Conservation (phyloP, 2,329 filamentous ascomycete genomes). For the Diplodia sapinea region DNA sequence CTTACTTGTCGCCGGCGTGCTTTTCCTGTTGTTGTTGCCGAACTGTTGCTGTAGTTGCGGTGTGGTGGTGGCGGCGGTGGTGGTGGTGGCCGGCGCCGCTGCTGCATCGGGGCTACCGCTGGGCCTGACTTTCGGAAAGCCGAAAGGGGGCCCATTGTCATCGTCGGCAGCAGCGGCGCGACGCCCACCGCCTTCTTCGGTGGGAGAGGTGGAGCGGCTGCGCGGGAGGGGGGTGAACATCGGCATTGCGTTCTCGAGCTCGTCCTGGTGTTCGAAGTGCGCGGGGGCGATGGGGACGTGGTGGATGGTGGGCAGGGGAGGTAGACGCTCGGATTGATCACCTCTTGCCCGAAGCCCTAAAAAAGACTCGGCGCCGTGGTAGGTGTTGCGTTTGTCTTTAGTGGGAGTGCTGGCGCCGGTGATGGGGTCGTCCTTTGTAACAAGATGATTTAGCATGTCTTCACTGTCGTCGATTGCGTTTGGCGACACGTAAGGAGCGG, state of each 20-base stretch:
- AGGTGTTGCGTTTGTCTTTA: conserved; percentile 19
- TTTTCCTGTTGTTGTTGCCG: not conserved
- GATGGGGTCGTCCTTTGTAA: conserved; percentile 13
- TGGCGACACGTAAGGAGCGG: conserved; percentile 25
- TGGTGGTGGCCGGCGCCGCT: not conserved
- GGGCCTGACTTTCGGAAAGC: not conserved
- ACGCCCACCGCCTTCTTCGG: conserved; percentile 39
- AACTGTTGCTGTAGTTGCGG: not conserved
- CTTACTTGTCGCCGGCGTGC: not conserved
- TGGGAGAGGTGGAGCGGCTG: conserved; percentile 42
- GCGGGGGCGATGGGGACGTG: conserved; percentile 38
- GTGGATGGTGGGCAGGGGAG: conserved; percentile 50
- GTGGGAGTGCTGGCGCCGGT: conserved; percentile 6
- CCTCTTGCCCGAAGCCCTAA: conserved; percentile 64
- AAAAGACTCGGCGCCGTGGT: conserved; percentile 58
- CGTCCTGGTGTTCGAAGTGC: conserved; percentile 15
- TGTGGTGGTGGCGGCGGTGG: not conserved
- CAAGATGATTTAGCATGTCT: conserved; percentile 15
- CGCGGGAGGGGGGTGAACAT: conserved; percentile 27
- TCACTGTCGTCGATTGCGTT: conserved; percentile 34
- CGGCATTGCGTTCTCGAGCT: conserved; percentile 17
- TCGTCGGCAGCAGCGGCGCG: not conserved
- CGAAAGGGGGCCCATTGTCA: not conserved
- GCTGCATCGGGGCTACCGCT: not conserved
- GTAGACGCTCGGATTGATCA: conserved; percentile 29